Evolutionary conservation across 495 filamentous ascomycete species (phyloP).

Genomic region (Penicillium riverlandense): DNA sequence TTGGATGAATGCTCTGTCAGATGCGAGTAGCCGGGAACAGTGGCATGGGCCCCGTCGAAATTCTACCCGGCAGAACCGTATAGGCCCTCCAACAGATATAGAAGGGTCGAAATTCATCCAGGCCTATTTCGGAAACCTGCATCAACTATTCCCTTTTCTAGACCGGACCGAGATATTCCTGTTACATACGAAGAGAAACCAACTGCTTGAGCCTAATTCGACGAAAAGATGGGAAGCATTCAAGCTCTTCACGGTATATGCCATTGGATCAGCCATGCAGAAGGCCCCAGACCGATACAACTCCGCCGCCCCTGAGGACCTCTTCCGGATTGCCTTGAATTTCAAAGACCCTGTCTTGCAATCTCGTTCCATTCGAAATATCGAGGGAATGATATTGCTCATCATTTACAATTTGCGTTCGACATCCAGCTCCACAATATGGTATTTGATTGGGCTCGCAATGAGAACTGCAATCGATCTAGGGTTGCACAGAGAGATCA

Average conservation of each 20-base stretch:
- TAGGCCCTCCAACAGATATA: constrained; percentile 23
- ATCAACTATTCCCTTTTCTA: constrained; percentile 30
- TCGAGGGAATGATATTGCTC: constrained; percentile 32
- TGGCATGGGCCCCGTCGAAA: too few species aligned
- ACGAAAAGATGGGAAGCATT: constrained; percentile 22
- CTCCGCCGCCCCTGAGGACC: constrained; percentile 3
- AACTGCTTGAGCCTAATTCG: constrained; percentile 9
- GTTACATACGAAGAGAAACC: constrained; percentile 20
- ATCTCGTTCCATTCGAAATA: constrained; percentile 24
- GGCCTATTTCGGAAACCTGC: constrained; percentile 29
- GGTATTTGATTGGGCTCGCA: constrained; percentile 35
- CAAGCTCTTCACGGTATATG: constrained; percentile 38
- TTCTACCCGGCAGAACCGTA: constrained; percentile 5
- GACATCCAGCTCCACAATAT: constrained; percentile 26
- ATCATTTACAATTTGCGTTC: constrained; percentile 32
- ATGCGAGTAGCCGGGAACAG: constrained; percentile 3
- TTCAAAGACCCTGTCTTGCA: constrained; percentile 22
- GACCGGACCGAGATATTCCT: constrained; percentile 25
- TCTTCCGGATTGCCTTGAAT: constrained; percentile 22
- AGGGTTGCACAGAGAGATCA: constrained; percentile 25
- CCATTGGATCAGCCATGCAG: constrained; percentile 30
- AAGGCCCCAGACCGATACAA: constrained; percentile 26
- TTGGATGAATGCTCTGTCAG: constrained; percentile 12
- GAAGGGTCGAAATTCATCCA: constrained; percentile 23
- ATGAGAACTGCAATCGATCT: constrained; percentile 35